Evolutionary conservation across 371 early-diverging fungal species (phyloP).

Genomic region (Lichtheimia corymbifera): DNA sequence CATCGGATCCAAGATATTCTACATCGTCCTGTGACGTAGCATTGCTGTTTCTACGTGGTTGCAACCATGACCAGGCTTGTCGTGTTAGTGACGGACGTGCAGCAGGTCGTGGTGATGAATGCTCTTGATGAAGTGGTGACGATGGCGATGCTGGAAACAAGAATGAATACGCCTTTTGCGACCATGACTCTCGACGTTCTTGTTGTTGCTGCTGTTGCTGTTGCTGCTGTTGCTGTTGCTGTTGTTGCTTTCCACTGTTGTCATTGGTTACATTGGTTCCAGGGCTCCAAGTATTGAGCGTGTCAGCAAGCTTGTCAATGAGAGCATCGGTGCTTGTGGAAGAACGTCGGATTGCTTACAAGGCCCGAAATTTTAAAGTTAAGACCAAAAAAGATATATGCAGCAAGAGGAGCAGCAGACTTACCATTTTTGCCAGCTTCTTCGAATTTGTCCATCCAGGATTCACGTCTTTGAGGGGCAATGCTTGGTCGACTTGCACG

Average conservation of each 20-base stretch:
- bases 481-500: conserved; percentile 6
- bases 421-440: conserved; percentile 16
- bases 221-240: not conserved
- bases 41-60: not conserved
- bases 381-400: not conserved
- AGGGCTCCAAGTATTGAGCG: conserved; percentile 12
- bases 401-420: not conserved
- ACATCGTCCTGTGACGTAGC: not conserved
- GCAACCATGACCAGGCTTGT: too few relatives aligned
- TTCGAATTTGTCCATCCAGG: conserved; percentile 9
- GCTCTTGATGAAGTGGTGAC: not conserved
- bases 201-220: not conserved
- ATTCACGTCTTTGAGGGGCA: conserved; percentile 5
- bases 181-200: conserved; percentile 11
- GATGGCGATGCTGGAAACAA: not conserved
- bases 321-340: conserved; percentile 11
- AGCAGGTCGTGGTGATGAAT: not conserved
- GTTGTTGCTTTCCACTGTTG: not conserved
- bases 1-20: conserved; percentile 15
- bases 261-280: conserved; percentile 4
- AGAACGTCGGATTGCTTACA: conserved; percentile 14
- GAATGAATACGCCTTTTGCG: conserved; percentile 15
- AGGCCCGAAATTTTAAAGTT: not conserved
- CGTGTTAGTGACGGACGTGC: too few relatives aligned
- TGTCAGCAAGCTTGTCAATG: conserved; percentile 15